Percentiles rank a stretch among this genome's conserved stretches.
phyloP scores from a whole-genome alignment of 129 eudicot genomes.

The Pulicaria dysenterica region DNA sequence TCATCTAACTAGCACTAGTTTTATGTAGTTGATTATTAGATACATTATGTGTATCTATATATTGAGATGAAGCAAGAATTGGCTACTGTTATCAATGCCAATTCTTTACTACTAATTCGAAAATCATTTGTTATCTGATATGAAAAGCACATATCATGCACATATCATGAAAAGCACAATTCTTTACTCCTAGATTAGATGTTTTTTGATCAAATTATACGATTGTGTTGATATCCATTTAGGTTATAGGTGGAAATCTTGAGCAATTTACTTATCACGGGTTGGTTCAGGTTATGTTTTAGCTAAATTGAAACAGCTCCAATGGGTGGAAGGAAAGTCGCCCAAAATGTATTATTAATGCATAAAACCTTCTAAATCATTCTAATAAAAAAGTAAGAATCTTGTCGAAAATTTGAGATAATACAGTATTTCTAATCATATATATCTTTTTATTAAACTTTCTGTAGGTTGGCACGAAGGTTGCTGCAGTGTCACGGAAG shows the following conservation, averaged over 20 bases:
- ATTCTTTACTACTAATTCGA: background rate
- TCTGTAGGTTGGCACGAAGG: constrained; percentile 82
- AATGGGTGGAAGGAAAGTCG: background rate
- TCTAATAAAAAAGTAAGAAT: too few relatives aligned
- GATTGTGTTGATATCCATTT: background rate
- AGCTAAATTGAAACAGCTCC: background rate
- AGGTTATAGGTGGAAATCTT: background rate
- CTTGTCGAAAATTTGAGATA: too few relatives aligned
- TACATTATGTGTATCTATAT: background rate
- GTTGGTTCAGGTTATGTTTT: background rate
- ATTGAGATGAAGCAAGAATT: background rate
- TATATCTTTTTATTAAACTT: background rate
- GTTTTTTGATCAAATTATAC: background rate
- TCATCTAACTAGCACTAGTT: background rate
- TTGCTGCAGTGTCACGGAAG: constrained; percentile 95
- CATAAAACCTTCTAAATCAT: too few relatives aligned
- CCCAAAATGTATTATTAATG: too few relatives aligned
- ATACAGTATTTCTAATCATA: background rate
- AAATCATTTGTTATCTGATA: background rate
- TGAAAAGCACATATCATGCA: background rate
- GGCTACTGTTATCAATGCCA: background rate
- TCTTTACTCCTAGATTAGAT: background rate
- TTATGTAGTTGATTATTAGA: background rate
- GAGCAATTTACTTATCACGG: background rate
- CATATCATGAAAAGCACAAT: too few relatives aligned